Evolutionary conservation across 2,329 filamentous ascomycete species (phyloP).

Genomic region (Cytospora schulzeri): DNA sequence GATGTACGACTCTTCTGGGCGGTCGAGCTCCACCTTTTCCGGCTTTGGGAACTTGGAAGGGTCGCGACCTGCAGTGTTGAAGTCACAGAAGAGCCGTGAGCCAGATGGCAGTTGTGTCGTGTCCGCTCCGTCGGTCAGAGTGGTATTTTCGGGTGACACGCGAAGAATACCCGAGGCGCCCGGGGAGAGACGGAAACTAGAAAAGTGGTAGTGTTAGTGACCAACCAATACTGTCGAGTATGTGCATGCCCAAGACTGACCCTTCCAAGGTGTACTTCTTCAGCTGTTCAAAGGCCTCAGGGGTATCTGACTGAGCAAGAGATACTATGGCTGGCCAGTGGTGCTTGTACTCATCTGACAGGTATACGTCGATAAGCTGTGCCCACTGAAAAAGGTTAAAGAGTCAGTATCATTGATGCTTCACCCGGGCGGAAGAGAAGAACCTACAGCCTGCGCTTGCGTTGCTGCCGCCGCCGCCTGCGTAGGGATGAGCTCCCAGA

Average conservation of each 20-base stretch:
- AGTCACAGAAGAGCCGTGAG: conserved; percentile 6
- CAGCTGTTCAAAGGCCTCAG: conserved; percentile 48
- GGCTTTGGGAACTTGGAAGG: conserved; percentile 4
- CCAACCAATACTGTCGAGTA: not conserved
- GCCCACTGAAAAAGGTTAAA: conserved; percentile 41
- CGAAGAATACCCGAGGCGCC: conserved; percentile 4
- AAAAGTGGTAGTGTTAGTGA: not conserved
- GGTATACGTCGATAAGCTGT: conserved; percentile 55
- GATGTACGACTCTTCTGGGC: conserved; percentile 12
- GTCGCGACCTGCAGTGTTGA: conserved; percentile 2
- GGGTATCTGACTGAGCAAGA: conserved; percentile 45
- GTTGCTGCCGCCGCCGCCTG: conserved; percentile 7
- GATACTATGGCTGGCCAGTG: conserved; percentile 52
- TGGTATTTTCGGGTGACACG: conserved; percentile 3
- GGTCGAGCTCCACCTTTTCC: not conserved
- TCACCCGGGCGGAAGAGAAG: not conserved
- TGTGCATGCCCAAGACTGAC: conserved; percentile 14
- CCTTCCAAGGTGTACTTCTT: conserved; percentile 52
- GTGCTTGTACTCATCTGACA: conserved; percentile 46
- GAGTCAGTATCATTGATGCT: not conserved
- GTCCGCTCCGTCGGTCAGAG: not conserved
- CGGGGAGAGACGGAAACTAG: conserved; percentile 8
- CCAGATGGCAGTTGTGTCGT: conserved; percentile 1
- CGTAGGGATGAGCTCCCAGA: conserved; percentile 5
- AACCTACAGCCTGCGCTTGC: conserved; percentile 11